These are phyloP conservation scores for Fragaria ananassa DNA, from an alignment of 306 rosid genomes.

Conservation along the genomic window DNA sequence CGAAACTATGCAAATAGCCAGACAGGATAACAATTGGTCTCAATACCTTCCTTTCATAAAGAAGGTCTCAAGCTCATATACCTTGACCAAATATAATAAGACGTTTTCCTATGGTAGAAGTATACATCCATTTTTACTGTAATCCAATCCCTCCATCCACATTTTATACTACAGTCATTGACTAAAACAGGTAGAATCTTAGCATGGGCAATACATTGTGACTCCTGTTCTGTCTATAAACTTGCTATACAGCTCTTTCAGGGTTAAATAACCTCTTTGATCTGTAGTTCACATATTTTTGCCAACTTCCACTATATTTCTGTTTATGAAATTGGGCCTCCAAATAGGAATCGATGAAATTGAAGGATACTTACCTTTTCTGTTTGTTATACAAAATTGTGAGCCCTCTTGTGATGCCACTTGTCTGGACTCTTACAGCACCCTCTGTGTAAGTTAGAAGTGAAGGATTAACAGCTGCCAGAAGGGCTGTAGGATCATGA, in stretches of 20 bases:
- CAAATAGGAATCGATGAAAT: not conserved
- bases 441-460: conserved; percentile 78
- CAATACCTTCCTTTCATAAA: not conserved
- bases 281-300: conserved; percentile 1
- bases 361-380: conserved; percentile 48
- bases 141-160: not conserved
- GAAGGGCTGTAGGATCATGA: conserved; percentile 79
- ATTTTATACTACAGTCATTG: not conserved
- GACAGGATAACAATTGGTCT: not conserved
- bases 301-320: not conserved
- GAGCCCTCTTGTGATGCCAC: conserved; percentile 86
- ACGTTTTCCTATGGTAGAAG: not conserved
- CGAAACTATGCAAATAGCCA: not conserved
- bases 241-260: not conserved
- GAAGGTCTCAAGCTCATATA: not conserved
- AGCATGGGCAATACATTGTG: not conserved
- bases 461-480: conserved; percentile 76
- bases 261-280: not conserved
- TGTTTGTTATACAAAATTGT: conserved; percentile 66
- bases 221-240: not conserved
- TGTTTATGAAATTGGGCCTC: not conserved
- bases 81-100: not conserved
- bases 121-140: not conserved
- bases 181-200: not conserved
- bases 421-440: conserved; percentile 82